Conservation (phyloP, 768 basidiomycete species). For the Mycena pura region DNA sequence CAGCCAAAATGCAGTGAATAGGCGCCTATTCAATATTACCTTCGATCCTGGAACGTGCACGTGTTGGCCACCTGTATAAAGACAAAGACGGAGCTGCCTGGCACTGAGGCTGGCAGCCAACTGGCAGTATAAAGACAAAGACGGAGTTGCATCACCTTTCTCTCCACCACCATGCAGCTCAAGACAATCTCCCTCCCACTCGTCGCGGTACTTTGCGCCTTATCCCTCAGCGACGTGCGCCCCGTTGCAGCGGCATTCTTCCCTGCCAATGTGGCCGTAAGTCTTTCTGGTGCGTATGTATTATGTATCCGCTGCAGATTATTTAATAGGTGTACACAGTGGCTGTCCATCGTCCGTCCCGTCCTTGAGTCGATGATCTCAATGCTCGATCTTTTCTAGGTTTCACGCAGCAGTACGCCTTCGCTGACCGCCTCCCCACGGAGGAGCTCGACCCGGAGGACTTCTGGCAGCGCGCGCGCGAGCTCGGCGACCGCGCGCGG, state of each 20-base stretch:
- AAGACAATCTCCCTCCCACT: slow-evolving; percentile 1
- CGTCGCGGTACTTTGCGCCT: not conserved
- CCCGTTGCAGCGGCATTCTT: not conserved
- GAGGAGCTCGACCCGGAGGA: not conserved
- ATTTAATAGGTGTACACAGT: not conserved
- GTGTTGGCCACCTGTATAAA: not conserved
- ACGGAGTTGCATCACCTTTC: not conserved
- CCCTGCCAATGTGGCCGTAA: not conserved
- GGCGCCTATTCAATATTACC: slow-evolving; percentile 9
- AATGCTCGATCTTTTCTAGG: no score
- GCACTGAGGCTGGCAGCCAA: no score
- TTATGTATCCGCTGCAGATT: no score
- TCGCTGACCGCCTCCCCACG: not conserved
- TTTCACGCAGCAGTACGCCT: not conserved
- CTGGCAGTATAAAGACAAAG: slow-evolving; percentile 1
- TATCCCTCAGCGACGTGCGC: not conserved
- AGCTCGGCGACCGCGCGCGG: slow-evolving; percentile 14
- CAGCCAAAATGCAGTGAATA: no score
- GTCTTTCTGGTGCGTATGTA: not conserved
- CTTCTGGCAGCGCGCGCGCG: slow-evolving; percentile 18
- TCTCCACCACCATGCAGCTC: slow-evolving; percentile 6
- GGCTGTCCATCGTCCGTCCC: no score
- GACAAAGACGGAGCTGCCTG: not conserved
- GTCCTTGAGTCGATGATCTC: no score
- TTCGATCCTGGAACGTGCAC: slow-evolving; percentile 3